Percentiles rank a stretch among this genome's conserved stretches.
Evolutionary conservation across 169 alveolate genomes (phyloP).

Genomic region (Plasmodium falciparum): DNA sequence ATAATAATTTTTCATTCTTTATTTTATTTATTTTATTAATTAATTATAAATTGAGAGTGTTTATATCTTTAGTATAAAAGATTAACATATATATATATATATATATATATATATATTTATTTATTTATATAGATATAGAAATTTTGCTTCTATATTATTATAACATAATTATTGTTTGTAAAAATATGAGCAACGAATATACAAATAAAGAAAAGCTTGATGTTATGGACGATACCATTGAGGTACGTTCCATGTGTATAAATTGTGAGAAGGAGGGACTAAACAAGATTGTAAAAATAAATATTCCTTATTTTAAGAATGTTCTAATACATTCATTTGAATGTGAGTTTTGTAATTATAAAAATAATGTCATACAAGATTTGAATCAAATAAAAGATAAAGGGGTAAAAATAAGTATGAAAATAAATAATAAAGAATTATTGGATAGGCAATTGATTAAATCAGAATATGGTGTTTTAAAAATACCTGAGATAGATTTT

Average conservation of each 20-base stretch:
- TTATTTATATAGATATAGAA: no score
- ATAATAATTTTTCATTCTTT: no score
- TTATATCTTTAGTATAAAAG: no score
- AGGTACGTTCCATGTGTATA: conserved; percentile 91
- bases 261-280: conserved; percentile 93
- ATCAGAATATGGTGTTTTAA: conserved; percentile 90
- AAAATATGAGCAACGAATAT: neutral
- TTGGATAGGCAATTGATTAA: conserved; percentile 94
- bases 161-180: no score
- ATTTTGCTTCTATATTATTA: no score
- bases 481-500: conserved; percentile 93
- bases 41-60: no score
- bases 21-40: no score
- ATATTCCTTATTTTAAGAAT: conserved; percentile 94
- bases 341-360: conserved; percentile 95
- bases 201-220: neutral
- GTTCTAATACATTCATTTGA: conserved; percentile 87
- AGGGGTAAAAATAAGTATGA: conserved; percentile 90
- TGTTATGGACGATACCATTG: conserved; percentile 59
- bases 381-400: conserved; percentile 94
- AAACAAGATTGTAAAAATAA: conserved; percentile 90
- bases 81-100: no score
- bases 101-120: no score
- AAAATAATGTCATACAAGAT: conserved; percentile 93
- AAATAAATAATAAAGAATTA: conserved; percentile 86